These are phyloP conservation scores for Capronia epimyces DNA, from an alignment of 2,329 filamentous ascomycete species.

Conservation along the genomic window DNA sequence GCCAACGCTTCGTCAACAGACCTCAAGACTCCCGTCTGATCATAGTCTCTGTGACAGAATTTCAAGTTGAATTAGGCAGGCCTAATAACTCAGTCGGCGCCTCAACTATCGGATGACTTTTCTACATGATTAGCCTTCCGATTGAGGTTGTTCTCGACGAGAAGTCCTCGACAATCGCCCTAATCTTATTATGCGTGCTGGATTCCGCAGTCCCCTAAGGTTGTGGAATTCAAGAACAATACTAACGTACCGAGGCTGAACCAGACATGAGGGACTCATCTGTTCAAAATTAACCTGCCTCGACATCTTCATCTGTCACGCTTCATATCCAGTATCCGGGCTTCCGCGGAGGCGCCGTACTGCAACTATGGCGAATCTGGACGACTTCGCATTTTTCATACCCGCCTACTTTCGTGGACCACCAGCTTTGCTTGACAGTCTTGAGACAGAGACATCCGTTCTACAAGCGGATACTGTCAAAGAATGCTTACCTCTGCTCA, in stretches of 20 bases:
- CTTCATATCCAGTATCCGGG: background rate
- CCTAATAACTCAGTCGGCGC: too few species aligned
- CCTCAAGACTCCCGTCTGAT: too few species aligned
- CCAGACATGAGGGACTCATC: too few species aligned
- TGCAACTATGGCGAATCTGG: constrained; percentile 8
- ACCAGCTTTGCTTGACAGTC: constrained; percentile 60
- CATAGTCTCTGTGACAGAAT: too few species aligned
- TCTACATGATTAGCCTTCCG: too few species aligned
- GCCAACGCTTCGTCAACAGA: too few species aligned
- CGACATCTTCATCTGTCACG: background rate
- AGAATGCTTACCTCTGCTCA: constrained; percentile 63
- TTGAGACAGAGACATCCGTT: constrained; percentile 62
- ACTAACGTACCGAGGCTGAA: constrained; percentile 7
- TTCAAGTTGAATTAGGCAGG: too few species aligned
- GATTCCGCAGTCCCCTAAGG: background rate
- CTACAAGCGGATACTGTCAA: constrained; percentile 64
- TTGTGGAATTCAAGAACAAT: constrained; percentile 21
- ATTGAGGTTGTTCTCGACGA: too few species aligned
- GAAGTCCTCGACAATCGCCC: too few species aligned
- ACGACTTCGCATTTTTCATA: constrained; percentile 25
- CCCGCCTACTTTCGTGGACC: constrained; percentile 40
- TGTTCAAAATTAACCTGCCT: constrained; percentile 1
- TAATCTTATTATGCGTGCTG: background rate
- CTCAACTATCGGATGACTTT: too few species aligned
- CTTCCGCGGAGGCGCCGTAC: background rate